Base-by-base conservation (phyloP, 108 stramenopile genomes). In the Cyclostephanos tholiformis region DNA sequence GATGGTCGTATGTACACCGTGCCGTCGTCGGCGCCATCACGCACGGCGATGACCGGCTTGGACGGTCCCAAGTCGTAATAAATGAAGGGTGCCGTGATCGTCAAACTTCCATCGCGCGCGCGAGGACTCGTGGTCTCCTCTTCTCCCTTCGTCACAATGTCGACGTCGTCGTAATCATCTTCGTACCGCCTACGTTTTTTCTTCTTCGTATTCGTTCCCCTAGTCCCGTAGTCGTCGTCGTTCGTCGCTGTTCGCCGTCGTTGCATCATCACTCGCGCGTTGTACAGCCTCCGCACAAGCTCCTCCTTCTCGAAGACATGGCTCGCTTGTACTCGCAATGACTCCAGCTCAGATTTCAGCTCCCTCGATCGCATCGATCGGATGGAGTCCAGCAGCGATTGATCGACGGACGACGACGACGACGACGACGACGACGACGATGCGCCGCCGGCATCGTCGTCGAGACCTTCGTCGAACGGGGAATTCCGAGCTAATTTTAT, bases 221-320 rank as follows among this genome's bases (percentile, higher is more conserved):
- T 5, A 8, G 38, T 39, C 30, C 3, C 63, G 8, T 67, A n/a
- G 30, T 72, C 43, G 27, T 27, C 38, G 14, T 9, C 52, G n/a
- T 17, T 62, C 70, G 51, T 53, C 41, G 23, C 35, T 60, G 12
- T 48, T 39, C 46, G 50, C 41, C 41, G 23, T 8, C 52, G 23
- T 53, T 9, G 52, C 4, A 5, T 13, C 25, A 30, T 43, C 50
- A n/a, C n/a, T n/a, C 73, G 68, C 2, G 82, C 83, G 16, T 76
- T 55, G 61, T 67, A 78, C 17, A 91, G 56, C 43, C 92, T 64
- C 74, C 82, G 75, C 22, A 94, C 90, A 7, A 94, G 77, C 41
- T 91, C 88, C 50, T 94, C 88, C 76, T 94, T 94, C 57, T 94
- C 92, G 53, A 94, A 89, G 0, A 77, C 80, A 73, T 87, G 86